Evolutionary conservation across 1,284 basidiomycete genomes (phyloP), one percentile per base, ranked within the genome.

Genomic region (Porodaedalea pini): DNA sequence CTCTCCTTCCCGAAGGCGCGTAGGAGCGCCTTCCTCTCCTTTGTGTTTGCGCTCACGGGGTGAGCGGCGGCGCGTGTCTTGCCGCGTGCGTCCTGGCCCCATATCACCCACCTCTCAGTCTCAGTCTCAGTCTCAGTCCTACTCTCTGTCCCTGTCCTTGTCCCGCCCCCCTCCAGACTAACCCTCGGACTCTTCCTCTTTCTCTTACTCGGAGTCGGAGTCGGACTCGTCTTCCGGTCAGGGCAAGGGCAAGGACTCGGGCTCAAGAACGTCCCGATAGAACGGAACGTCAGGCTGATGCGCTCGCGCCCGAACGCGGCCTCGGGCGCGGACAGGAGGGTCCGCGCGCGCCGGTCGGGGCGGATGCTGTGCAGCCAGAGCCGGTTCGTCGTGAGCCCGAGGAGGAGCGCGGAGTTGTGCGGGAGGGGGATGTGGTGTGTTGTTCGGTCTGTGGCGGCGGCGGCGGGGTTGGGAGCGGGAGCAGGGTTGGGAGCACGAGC

Each of bases 221-320:
- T n/a, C n/a, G n/a, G n/a, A n/a, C n/a, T n/a, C n/a, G n/a, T n/a
- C n/a, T n/a, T n/a, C n/a, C n/a, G n/a, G n/a, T n/a, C n/a, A n/a
- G n/a, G n/a, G n/a, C n/a, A n/a, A n/a, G n/a, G n/a, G n/a, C n/a
- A n/a, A n/a, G n/a, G n/a, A n/a, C n/a, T n/a, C n/a, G n/a, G n/a
- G n/a, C n/a, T n/a, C n/a, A 90, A 69, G 69, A 86, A 90, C 34
- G 88, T 90, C 40, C 85, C 86, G 48, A 90, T 90, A 56, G 77
- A 75, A 37, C 88, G 76, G 69, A 90, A 90, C 15, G 88, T 90
- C 63, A 90, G 68, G 66, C 87, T 89, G 66, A 90, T 89, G 50
- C 88, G 77, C 59, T 78, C 83, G n/a, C 83, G 84, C 10, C 71
- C 66, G 62, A 80, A 72, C 55, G 70, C 69, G 40, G 67, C 75